phyloP scores from a whole-genome alignment of 805 yeast species.

The Pichia occidentalis region DNA sequence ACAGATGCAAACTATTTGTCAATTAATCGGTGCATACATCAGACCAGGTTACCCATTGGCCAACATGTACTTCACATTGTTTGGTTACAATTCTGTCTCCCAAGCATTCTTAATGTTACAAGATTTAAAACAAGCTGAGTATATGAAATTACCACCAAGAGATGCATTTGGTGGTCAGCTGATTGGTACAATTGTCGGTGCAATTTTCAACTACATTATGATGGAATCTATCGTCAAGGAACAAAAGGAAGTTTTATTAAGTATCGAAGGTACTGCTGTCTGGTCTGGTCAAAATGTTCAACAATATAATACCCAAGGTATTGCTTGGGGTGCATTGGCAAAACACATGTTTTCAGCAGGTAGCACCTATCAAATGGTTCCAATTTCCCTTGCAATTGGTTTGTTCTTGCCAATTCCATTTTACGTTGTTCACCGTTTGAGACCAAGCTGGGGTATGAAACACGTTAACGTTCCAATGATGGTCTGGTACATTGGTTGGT shows the following conservation, averaged over 20 bases:
- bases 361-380: constrained; percentile 27
- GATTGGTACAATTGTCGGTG: constrained; percentile 30
- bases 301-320: constrained; percentile 31
- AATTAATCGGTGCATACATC: constrained; percentile 35
- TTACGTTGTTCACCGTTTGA: constrained; percentile 23
- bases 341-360: constrained; percentile 28
- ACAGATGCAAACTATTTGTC: constrained; percentile 24
- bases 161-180: constrained; percentile 37
- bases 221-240: constrained; percentile 30
- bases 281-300: constrained; percentile 33
- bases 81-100: not conserved
- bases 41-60: constrained; percentile 10
- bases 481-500: constrained; percentile 31
- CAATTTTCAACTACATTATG: constrained; percentile 24
- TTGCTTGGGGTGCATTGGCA: constrained; percentile 32
- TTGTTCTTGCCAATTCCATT: constrained; percentile 27
- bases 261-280: constrained; percentile 27
- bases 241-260: constrained; percentile 24
- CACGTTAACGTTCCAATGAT: constrained; percentile 24
- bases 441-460: constrained; percentile 27
- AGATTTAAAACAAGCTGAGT: constrained; percentile 1
- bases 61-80: not conserved
- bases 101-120: not conserved
- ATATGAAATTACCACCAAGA: constrained; percentile 14
- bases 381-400: constrained; percentile 26